Conservation (phyloP, 371 early-diverging fungal genomes). For the Lichtheimia corymbifera region DNA sequence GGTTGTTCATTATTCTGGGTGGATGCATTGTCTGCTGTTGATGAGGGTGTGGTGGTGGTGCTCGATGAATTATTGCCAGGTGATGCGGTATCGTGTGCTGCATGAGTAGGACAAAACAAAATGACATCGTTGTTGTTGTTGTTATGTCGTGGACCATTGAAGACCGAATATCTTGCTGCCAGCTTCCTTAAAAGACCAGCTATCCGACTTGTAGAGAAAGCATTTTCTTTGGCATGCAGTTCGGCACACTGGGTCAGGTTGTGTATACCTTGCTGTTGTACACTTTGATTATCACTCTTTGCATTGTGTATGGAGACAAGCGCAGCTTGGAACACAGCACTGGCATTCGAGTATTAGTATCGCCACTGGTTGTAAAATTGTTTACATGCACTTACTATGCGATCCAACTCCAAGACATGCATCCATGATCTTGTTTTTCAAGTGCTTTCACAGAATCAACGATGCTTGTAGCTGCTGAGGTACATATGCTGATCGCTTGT, state of each 20-base stretch:
- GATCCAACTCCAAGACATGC: slow-evolving; percentile 39
- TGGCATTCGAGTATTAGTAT: background rate
- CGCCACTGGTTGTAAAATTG: background rate
- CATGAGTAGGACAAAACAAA: too few relatives aligned
- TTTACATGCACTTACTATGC: slow-evolving; percentile 30
- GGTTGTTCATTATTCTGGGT: too few relatives aligned
- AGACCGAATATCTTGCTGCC: slow-evolving; percentile 10
- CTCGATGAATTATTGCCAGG: too few relatives aligned
- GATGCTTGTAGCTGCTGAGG: slow-evolving; percentile 30
- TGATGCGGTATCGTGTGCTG: too few relatives aligned
- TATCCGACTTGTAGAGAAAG: slow-evolving; percentile 13
- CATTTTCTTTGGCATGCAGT: slow-evolving; percentile 15
- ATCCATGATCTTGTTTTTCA: slow-evolving; percentile 10
- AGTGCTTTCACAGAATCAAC: slow-evolving; percentile 19
- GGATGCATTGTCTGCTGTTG: too few relatives aligned
- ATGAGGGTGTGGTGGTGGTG: too few relatives aligned
- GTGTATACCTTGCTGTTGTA: slow-evolving; percentile 22
- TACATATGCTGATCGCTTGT: slow-evolving; percentile 32
- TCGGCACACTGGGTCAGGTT: slow-evolving; percentile 25
- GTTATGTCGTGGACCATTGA: background rate
- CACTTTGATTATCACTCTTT: slow-evolving; percentile 29
- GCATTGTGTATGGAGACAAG: slow-evolving; percentile 43
- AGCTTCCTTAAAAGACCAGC: slow-evolving; percentile 11
- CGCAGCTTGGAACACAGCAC: slow-evolving; percentile 40
- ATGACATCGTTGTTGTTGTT: too few relatives aligned